Percentiles rank a stretch among this genome's conserved stretches.
Evolutionary conservation across 129 eudicot genomes (phyloP).

Genomic region (Deinandra increscens): DNA sequence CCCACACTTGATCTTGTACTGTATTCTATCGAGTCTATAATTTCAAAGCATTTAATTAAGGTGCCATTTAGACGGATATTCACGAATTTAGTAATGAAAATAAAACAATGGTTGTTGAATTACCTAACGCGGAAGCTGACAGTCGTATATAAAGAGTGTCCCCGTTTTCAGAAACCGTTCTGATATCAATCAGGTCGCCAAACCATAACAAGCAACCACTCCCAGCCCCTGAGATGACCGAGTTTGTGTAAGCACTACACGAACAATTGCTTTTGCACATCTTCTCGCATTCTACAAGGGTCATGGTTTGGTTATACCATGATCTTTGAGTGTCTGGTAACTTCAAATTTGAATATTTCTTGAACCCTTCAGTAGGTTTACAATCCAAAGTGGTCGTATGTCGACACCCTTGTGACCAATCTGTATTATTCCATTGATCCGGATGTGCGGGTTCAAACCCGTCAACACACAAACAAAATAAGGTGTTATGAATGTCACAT

Average conservation of each 20-base stretch:
- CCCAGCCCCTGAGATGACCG: slow-evolving; percentile 31
- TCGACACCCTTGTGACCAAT: slow-evolving; percentile 56
- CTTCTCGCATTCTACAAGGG: slow-evolving; percentile 35
- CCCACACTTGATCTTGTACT: not conserved
- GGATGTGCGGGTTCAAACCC: slow-evolving; percentile 41
- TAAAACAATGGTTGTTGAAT: not conserved
- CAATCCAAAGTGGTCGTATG: slow-evolving; percentile 31
- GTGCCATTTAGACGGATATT: not conserved
- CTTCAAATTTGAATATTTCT: slow-evolving; percentile 26
- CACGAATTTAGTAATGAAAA: not conserved
- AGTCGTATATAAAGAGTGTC: slow-evolving; percentile 24
- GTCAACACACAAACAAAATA: slow-evolving; percentile 39
- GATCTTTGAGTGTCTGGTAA: slow-evolving; percentile 39
- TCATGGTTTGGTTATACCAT: slow-evolving; percentile 36
- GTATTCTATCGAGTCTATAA: not conserved
- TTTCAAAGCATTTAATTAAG: not conserved
- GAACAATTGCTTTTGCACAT: slow-evolving; percentile 45
- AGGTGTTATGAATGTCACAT: slow-evolving; percentile 32
- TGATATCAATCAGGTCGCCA: slow-evolving; percentile 39
- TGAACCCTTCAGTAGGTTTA: slow-evolving; percentile 37
- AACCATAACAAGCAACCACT: slow-evolving; percentile 64
- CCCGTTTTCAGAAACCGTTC: slow-evolving; percentile 22
- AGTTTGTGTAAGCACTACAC: slow-evolving; percentile 43
- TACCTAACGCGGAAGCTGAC: not conserved
- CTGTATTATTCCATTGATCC: slow-evolving; percentile 30